Percentiles rank a stretch among this genome's conserved stretches.
phyloP scores from a whole-genome alignment of 139 green algal species.

The Auxenochlorella pyrenoidosa region DNA sequence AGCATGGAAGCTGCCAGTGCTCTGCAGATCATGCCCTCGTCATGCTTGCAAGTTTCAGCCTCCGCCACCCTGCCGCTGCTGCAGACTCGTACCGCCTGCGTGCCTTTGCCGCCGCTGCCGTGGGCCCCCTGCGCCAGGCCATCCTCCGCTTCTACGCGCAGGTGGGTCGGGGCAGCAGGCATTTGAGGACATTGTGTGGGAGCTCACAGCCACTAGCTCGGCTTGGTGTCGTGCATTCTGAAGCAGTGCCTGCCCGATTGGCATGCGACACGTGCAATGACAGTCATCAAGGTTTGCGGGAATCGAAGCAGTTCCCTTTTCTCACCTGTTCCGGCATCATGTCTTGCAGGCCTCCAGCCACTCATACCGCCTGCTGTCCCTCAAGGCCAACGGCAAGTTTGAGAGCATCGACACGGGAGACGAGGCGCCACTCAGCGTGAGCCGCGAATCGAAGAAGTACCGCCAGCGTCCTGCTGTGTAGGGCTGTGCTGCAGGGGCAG shows the following conservation, averaged over 20 bases:
- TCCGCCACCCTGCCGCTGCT: background rate
- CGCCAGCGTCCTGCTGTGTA: no score
- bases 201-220: no score
- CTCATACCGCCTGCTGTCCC: constrained; percentile 73
- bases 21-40: no score
- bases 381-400: constrained; percentile 90
- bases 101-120: constrained; percentile 44
- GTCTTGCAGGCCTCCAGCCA: constrained; percentile 73
- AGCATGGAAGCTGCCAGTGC: no score
- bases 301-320: background rate
- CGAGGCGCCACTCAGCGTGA: constrained; percentile 32
- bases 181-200: no score
- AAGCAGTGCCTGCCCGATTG: background rate
- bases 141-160: constrained; percentile 75
- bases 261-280: background rate
- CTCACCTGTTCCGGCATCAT: no score
- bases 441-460: no score
- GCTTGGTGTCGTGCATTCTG: background rate
- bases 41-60: background rate
- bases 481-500: no score
- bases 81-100: constrained; percentile 54
- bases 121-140: constrained; percentile 51
- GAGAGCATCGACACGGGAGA: constrained; percentile 39
- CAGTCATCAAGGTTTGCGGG: no score
- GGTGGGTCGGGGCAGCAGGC: background rate